Evolutionary conservation across 306 rosid species (phyloP).

Genomic region (Cyclanthera cordifolia): DNA sequence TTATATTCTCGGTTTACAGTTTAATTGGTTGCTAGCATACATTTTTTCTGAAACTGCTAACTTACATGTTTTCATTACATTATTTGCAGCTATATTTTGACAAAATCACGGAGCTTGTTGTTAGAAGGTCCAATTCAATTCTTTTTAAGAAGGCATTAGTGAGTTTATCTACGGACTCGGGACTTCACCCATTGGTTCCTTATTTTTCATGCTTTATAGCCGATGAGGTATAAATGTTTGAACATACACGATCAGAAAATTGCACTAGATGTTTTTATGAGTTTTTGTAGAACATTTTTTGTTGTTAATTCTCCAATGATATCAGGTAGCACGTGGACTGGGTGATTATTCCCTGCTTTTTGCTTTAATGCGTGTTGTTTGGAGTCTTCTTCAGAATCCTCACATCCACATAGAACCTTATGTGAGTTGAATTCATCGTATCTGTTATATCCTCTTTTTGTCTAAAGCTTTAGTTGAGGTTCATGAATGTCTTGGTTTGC

Average conservation of each 20-base stretch:
- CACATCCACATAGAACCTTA: constrained; percentile 85
- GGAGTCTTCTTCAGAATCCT: constrained; percentile 79
- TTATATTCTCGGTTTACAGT: neutral
- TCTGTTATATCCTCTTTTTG: neutral
- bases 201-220: constrained; percentile 75
- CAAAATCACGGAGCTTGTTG: constrained; percentile 57
- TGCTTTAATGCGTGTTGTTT: constrained; percentile 77
- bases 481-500: neutral
- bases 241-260: neutral
- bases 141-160: constrained; percentile 59
- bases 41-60: constrained; percentile 15
- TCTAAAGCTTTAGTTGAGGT: neutral
- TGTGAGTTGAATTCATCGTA: constrained; percentile 33
- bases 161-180: constrained; percentile 81
- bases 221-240: constrained; percentile 54
- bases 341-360: constrained; percentile 47
- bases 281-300: neutral
- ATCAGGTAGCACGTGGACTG: constrained; percentile 68
- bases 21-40: constrained; percentile 4
- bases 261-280: neutral
- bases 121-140: constrained; percentile 46
- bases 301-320: constrained; percentile 12
- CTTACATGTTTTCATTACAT: constrained; percentile 17
- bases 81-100: constrained; percentile 67
- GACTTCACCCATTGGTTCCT: constrained; percentile 94